Conservation (phyloP, 2,329 filamentous ascomycete genomes). For the Aureobasidium sp. region DNA sequence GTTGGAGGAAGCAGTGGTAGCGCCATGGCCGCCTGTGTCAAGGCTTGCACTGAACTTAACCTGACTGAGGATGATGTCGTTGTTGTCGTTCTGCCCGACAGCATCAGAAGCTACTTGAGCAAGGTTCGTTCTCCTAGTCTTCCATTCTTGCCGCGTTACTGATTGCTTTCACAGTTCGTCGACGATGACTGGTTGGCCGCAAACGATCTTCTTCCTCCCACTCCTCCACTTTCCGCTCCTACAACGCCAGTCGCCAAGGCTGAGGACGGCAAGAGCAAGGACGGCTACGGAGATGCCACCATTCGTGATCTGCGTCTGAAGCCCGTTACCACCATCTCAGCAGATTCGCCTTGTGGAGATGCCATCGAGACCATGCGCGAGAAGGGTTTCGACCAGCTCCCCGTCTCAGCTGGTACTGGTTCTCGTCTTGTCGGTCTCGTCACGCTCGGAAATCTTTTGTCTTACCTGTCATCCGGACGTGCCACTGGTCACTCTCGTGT, state of each 20-base stretch:
- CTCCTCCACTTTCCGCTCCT: slow-evolving; percentile 39
- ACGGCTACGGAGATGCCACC: slow-evolving; percentile 71
- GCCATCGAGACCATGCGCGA: slow-evolving; percentile 98
- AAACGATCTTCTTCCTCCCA: slow-evolving; percentile 76
- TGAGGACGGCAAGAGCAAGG: slow-evolving; percentile 39
- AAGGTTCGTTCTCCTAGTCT: slow-evolving; percentile 48
- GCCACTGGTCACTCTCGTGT: slow-evolving; percentile 68
- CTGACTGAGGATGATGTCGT: slow-evolving; percentile 78
- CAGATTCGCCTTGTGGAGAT: slow-evolving; percentile 65
- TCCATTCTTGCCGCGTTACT: neutral
- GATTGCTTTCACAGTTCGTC: slow-evolving; percentile 56
- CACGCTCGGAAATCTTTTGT: slow-evolving; percentile 89
- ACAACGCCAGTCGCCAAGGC: slow-evolving; percentile 23
- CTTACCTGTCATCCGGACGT: slow-evolving; percentile 77
- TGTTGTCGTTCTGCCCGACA: slow-evolving; percentile 88
- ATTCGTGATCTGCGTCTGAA: slow-evolving; percentile 81
- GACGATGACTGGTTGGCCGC: slow-evolving; percentile 98
- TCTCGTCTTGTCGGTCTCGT: slow-evolving; percentile 78
- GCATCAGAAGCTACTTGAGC: slow-evolving; percentile 92
- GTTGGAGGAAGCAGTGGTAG: slow-evolving; percentile 92
- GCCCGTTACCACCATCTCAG: slow-evolving; percentile 78
- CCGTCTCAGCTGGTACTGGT: slow-evolving; percentile 63
- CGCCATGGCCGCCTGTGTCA: slow-evolving; percentile 74
- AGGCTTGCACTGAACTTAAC: slow-evolving; percentile 67
- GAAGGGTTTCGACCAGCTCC: slow-evolving; percentile 95